Percentiles rank a stretch among this genome's conserved stretches.
phyloP scores from a whole-genome alignment of 176 grass and related monocot genomes.

The Coix lacrymajobi region DNA sequence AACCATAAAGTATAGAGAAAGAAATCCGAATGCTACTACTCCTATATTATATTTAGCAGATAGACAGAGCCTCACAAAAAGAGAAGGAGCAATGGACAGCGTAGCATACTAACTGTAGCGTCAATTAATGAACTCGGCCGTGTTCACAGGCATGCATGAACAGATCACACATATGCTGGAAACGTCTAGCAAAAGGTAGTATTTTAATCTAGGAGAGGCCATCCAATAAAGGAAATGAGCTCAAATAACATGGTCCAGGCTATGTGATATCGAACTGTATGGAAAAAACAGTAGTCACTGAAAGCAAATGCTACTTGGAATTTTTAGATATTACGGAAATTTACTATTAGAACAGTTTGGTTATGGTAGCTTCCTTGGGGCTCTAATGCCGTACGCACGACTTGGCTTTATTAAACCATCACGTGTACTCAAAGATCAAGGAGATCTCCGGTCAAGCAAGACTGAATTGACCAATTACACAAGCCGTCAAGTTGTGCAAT shows the following conservation, averaged over 20 bases:
- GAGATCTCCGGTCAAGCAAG: background rate
- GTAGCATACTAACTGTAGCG: conserved; percentile 8
- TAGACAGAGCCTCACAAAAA: background rate
- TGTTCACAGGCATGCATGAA: background rate
- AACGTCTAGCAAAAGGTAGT: conserved; percentile 6
- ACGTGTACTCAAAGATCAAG: background rate
- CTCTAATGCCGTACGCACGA: background rate
- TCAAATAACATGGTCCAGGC: background rate
- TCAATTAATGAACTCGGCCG: background rate
- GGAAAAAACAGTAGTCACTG: background rate
- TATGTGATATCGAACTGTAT: background rate
- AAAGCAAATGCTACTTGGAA: background rate
- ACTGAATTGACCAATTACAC: background rate
- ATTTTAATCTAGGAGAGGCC: background rate
- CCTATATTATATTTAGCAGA: background rate
- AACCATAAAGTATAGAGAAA: background rate
- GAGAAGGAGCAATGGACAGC: background rate
- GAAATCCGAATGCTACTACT: background rate
- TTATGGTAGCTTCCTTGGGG: conserved; percentile 8
- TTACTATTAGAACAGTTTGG: conserved; percentile 7
- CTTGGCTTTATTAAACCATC: background rate
- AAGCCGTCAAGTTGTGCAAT: background rate
- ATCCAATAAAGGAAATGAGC: background rate
- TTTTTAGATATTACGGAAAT: background rate
- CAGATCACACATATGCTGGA: conserved; percentile 11